phyloP scores from a whole-genome alignment of 495 filamentous ascomycete species.

The Penicillium alfredii region DNA sequence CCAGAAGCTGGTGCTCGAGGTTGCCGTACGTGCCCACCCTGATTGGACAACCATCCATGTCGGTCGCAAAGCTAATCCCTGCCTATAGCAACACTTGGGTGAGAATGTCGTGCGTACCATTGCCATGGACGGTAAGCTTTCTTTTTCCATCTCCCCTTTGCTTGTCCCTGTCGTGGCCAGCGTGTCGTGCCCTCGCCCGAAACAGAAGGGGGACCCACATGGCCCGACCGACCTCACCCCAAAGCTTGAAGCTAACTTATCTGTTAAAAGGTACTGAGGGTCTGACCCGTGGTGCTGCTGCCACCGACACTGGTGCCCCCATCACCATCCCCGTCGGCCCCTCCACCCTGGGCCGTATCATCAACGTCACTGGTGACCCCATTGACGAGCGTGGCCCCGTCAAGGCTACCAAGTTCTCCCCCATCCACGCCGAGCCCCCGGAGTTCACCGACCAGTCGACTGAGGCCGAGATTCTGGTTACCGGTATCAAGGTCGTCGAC shows the following conservation, averaged over 20 bases:
- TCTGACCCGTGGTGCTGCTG: conserved; percentile 84
- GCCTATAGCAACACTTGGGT: conserved; percentile 89
- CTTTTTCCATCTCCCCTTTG: conserved; percentile 1
- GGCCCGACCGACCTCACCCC: too few species aligned
- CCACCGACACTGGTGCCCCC: conserved; percentile 83
- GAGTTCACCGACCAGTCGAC: conserved; percentile 92
- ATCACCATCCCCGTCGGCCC: conserved; percentile 97
- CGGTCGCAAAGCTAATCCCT: conserved; percentile 19
- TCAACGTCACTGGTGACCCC: conserved; percentile 99
- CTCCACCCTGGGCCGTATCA: conserved; percentile 95
- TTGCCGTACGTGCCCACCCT: conserved; percentile 65
- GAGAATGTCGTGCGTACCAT: conserved; percentile 99
- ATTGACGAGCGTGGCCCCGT: conserved; percentile 99
- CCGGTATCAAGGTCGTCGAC: conserved; percentile 99
- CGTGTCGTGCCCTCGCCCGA: conserved; percentile 18
- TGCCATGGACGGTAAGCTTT: conserved; percentile 97
- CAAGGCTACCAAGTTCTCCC: conserved; percentile 77
- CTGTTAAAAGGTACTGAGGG: conserved; percentile 83
- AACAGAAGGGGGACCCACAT: conserved; percentile 19
- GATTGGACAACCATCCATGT: conserved; percentile 17
- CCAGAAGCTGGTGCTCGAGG: conserved; percentile 93
- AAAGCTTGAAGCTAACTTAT: too few species aligned
- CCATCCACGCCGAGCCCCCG: conserved; percentile 93
- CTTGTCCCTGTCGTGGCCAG: conserved; percentile 18
- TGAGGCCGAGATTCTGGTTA: conserved; percentile 89